phyloP scores from a whole-genome alignment of 176 grass and related monocot species.

The Oryza nivara region DNA sequence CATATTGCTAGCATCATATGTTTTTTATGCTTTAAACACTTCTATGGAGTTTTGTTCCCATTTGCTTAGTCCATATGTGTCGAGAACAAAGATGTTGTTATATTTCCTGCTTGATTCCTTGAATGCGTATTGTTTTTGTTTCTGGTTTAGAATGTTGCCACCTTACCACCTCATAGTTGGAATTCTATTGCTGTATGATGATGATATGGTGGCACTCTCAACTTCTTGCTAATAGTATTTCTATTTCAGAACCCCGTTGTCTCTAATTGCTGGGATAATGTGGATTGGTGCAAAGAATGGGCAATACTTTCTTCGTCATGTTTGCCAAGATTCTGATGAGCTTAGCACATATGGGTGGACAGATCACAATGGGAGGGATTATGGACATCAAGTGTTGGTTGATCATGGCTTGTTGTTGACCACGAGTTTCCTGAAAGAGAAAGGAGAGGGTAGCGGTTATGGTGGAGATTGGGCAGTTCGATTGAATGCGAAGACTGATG shows the following conservation, averaged over 20 bases:
- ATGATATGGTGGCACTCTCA: not conserved
- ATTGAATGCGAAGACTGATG: constrained; percentile 55
- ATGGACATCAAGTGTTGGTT: constrained; percentile 74
- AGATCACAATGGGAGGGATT: constrained; percentile 90
- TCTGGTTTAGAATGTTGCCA: constrained; percentile 23
- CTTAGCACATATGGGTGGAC: constrained; percentile 87
- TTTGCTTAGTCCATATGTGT: constrained; percentile 11
- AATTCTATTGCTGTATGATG: constrained; percentile 26
- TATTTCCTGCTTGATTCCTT: not conserved
- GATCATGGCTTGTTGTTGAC: constrained; percentile 75
- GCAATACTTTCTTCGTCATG: constrained; percentile 84
- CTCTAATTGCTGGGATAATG: constrained; percentile 92
- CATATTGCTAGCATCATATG: not conserved
- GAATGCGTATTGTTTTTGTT: not conserved
- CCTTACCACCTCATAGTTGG: constrained; percentile 15
- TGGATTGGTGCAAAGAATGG: constrained; percentile 90
- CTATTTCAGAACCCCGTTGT: constrained; percentile 69
- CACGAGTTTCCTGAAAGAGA: constrained; percentile 95
- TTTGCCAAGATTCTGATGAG: constrained; percentile 96
- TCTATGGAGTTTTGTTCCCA: not conserved
- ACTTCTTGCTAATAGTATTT: constrained; percentile 40
- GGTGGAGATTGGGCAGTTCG: constrained; percentile 93
- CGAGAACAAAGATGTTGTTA: not conserved
- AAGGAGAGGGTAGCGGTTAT: constrained; percentile 75
- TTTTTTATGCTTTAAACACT: not conserved